These are phyloP conservation scores for apple (Malus domestica) DNA, from an alignment of 306 rosid genomes.

Conservation along the genomic window ASM211411v1 NC_041798.1:26387001-26387500, in stretches of 20 bases:
- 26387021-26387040: constrained; percentile 22
- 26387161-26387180: constrained; percentile 34
- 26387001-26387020: not conserved
- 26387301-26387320: not conserved
- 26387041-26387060: constrained; percentile 19
- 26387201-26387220: constrained; percentile 39
- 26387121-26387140: not conserved
- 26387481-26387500: not conserved
- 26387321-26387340: constrained; percentile 6
- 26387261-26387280: not conserved
- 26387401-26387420: not conserved
- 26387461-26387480: too few species aligned
- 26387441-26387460: not conserved
- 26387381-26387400: not conserved
- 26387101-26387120: not conserved
- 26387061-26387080: not conserved
- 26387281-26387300: not conserved
- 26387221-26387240: not conserved
- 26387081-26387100: constrained; percentile 7
- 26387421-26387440: constrained; percentile 7
- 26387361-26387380: constrained; percentile 21
- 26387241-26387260: not conserved
- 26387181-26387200: constrained; percentile 38
- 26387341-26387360: constrained; percentile 13
- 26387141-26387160: not conserved